Evolutionary conservation across 2,329 filamentous ascomycete species (phyloP), one percentile per base, ranked within the genome.

Genomic region (Trichoderma gracile): DNA sequence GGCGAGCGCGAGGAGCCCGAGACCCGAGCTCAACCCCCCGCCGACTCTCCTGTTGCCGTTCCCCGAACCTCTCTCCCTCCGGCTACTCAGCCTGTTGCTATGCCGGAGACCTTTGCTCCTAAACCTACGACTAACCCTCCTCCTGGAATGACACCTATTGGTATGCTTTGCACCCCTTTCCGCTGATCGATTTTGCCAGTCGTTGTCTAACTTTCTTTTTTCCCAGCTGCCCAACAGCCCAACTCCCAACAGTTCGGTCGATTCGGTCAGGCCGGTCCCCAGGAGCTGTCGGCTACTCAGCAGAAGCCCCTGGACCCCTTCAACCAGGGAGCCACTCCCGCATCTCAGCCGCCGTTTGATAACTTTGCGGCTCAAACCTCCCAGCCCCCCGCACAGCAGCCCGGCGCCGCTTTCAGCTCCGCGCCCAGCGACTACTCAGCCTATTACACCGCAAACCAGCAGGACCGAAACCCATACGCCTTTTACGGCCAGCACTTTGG

Each of bases 1-100:
- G 93, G 94, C 68, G 93, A 97, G 73, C 88, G 93, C 67, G 95
- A 99, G 79, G 93, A 98, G 77, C 89, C 94, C 46, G 94, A 98
- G 82, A 98, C 95, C 63, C 89, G 94, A 73, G 89, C 92, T 69
- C 94, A 97, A 74, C 93, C 94, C 67, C 94, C 94, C 30, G 92
- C 94, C 69, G 93, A 97, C 74, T 97, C 95, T 19, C 95, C 95
- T 42, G 87, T 94, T 67, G 85, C 92, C 61, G 88, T 91, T 69
- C 94, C 95, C 67, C 88, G 93, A 71, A 89, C 95, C 67, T 91
- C 94, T 14, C 84, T 98, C 27, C 94, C 95, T 69, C 93, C 93
- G 43, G 87, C 85, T 17, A 75, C 81, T 21, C 84, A 87, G 66
- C 78, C 84, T 19, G 78, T 82, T 38, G 71, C 83, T 9, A 79